Conservation (phyloP, 192 early-diverging fungal genomes). For the Backusella macrospora region DNA sequence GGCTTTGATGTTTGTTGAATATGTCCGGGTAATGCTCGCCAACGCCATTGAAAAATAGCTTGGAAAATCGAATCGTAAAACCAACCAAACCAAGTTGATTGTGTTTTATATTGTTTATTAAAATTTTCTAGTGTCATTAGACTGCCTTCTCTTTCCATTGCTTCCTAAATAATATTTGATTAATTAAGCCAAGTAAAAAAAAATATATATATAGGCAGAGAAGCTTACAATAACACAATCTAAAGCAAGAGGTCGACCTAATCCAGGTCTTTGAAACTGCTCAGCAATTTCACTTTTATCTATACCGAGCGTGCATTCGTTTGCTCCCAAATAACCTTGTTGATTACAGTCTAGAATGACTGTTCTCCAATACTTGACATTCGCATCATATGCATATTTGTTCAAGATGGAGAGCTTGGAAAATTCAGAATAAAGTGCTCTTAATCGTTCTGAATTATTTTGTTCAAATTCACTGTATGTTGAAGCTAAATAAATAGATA, state of each 20-base stretch:
- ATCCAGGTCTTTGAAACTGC: constrained; percentile 13
- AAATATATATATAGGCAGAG: too few species aligned
- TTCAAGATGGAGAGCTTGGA: constrained; percentile 47
- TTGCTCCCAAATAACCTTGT: constrained; percentile 32
- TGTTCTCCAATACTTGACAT: constrained; percentile 43
- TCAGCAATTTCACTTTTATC: constrained; percentile 6
- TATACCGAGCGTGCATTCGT: constrained; percentile 4
- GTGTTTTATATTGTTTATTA: constrained; percentile 8
- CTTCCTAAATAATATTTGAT: neutral
- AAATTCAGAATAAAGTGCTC: constrained; percentile 48
- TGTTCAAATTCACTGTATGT: constrained; percentile 25
- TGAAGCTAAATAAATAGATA: constrained; percentile 14
- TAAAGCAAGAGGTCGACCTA: constrained; percentile 26
- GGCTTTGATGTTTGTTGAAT: neutral
- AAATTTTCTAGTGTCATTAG: constrained; percentile 26
- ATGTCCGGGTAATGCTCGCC: neutral
- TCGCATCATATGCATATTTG: constrained; percentile 45
- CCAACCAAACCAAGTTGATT: constrained; percentile 14
- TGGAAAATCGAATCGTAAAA: neutral
- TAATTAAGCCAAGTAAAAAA: too few species aligned
- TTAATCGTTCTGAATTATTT: constrained; percentile 28
- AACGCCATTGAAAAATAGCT: neutral
- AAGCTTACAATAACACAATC: constrained; percentile 24
- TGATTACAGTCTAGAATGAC: constrained; percentile 44
- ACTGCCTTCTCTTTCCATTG: constrained; percentile 6